These are phyloP conservation scores for Leishmania guyanensis DNA, from an alignment of 208 protist genomes.

Conservation along the genomic window DNA sequence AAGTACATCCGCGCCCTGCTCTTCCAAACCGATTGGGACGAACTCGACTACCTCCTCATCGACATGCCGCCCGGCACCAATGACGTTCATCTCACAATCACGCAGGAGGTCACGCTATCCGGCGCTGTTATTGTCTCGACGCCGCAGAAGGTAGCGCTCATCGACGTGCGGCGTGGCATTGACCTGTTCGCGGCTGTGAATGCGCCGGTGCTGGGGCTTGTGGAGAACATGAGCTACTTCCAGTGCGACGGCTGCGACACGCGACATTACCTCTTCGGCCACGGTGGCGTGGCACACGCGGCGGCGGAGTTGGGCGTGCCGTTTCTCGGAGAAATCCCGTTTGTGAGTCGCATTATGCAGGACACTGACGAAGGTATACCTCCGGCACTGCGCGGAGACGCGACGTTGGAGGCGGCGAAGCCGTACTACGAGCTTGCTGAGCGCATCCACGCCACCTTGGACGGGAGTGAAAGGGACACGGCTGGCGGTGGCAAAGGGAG, in stretches of 20 bases:
- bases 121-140: conserved; percentile 97
- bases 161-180: conserved; percentile 89
- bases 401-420: conserved; percentile 57
- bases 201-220: conserved; percentile 94
- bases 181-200: conserved; percentile 97
- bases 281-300: conserved; percentile 82
- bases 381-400: conserved; percentile 85
- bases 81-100: conserved; percentile 93
- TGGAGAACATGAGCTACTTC: conserved; percentile 99
- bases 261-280: conserved; percentile 93
- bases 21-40: conserved; percentile 91
- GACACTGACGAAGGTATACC: conserved; percentile 92
- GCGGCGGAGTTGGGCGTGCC: conserved; percentile 89
- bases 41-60: conserved; percentile 92
- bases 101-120: conserved; percentile 83
- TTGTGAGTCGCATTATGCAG: conserved; percentile 89
- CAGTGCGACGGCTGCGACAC: conserved; percentile 91
- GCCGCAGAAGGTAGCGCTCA: conserved; percentile 94
- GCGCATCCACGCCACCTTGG: conserved; percentile 45
- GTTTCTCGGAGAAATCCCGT: conserved; percentile 94
- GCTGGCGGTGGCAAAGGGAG: neutral
- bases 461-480: conserved; percentile 1
- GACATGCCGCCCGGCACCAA: conserved; percentile 94
- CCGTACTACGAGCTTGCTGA: conserved; percentile 84
- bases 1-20: conserved; percentile 91